Conservation (phyloP, 352 stramenopile species). For the Phytophthora citrophthora region DNA sequence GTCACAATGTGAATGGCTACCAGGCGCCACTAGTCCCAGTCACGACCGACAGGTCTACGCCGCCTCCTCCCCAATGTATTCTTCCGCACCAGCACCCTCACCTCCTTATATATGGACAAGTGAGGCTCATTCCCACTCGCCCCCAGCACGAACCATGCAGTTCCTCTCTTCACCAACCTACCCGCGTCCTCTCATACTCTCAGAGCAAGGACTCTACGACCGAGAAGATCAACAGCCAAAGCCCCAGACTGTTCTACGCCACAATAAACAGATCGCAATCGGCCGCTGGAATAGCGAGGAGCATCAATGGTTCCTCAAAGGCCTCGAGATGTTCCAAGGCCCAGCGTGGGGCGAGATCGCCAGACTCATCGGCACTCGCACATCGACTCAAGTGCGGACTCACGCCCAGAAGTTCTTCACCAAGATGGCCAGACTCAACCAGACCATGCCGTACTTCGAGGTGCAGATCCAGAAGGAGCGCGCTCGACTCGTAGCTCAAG, state of each 20-base stretch:
- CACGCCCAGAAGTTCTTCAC: slow-evolving; percentile 92
- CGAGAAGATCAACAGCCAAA: slow-evolving; percentile 14
- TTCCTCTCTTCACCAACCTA: slow-evolving; percentile 24
- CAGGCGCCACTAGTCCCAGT: slow-evolving; percentile 8
- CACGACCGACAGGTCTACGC: slow-evolving; percentile 17
- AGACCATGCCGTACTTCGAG: slow-evolving; percentile 80
- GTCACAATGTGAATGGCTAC: slow-evolving; percentile 13
- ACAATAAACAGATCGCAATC: slow-evolving; percentile 67
- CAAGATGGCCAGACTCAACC: slow-evolving; percentile 78
- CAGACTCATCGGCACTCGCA: slow-evolving; percentile 80
- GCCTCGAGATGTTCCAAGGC: slow-evolving; percentile 82
- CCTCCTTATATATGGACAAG: slow-evolving; percentile 28
- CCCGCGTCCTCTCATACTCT: slow-evolving; percentile 4
- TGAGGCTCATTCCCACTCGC: slow-evolving; percentile 10
- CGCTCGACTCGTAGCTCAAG: slow-evolving; percentile 58
- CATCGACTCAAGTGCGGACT: slow-evolving; percentile 84
- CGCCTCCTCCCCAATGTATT: slow-evolving; percentile 16
- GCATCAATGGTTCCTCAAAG: slow-evolving; percentile 79
- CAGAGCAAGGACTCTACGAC: slow-evolving; percentile 19
- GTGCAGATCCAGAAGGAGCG: slow-evolving; percentile 78
- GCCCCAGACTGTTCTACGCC: slow-evolving; percentile 24
- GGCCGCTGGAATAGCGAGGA: slow-evolving; percentile 81
- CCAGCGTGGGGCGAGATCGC: slow-evolving; percentile 88
- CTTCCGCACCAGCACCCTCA: slow-evolving; percentile 10
- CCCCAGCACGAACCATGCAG: slow-evolving; percentile 1